Base-by-base conservation (phyloP, 164 flowering plant genomes). In the Magnolia kwangsiensis region DNA sequence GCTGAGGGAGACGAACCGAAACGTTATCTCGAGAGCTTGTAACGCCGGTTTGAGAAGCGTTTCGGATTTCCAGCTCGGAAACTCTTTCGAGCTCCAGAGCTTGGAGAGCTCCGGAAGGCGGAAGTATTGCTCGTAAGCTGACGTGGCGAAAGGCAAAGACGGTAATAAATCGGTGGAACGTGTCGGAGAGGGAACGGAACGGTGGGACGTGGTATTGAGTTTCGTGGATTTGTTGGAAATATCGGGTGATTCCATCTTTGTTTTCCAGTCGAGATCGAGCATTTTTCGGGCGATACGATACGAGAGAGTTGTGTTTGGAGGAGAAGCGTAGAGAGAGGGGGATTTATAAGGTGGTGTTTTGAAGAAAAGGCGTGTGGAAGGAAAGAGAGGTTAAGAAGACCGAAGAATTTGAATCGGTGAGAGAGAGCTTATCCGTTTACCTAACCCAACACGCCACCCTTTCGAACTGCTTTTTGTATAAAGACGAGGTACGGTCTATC, bases 11-110 rank as follows among this genome's bases (percentile, higher is more conserved):
- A 93, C 63, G 63, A 95, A 86, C 77, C 97, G 89, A 77, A 95
- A 93, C n/a, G 97, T 88, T 59, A 95, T 88, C 76, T 95, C 98
- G 13, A 95, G 78, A 8, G 85, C 98, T 50, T 90, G 95, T 51
- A 95, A 70, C 49, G 93, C 91, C 58, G 98, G 98, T 77, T 85
- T 88, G 31, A 95, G 59, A 6, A 92, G 16, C 10, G 91, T 24
- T 76, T 92, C 98, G 79, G 82, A 82, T 8, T 72, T 77, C 98
- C 98, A 95, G 1, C 20, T 23, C 0, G 93, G 97, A 27, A 92
- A 93, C 6, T 91, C 94, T 16, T 63, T 81, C 2, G 79, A 29
- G 11, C n/a, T 74, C 97, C 93, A 91, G 0, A 95, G 86, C 78
- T 83, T 86, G 21, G 81, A 51, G 8, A 95, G 85, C 83, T 93